phyloP scores from a whole-genome alignment of 768 basidiomycete genomes.

The Auricularia sp. region DNA sequence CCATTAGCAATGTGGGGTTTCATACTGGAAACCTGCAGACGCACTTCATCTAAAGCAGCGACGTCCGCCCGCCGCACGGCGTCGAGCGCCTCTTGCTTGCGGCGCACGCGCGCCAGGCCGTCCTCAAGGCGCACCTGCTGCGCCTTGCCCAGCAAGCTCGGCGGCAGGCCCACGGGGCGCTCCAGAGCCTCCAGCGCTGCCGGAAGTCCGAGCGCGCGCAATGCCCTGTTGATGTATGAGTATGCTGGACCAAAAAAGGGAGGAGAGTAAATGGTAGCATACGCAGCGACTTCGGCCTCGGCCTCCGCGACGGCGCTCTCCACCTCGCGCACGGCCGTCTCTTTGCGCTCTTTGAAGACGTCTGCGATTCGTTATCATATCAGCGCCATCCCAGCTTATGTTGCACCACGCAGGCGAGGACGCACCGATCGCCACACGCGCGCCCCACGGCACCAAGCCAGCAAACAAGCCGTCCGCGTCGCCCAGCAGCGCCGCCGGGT shows the following conservation, averaged over 20 bases:
- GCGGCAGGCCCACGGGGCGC: constrained; percentile 76
- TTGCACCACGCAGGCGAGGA: too few species aligned
- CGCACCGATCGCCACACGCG: constrained; percentile 77
- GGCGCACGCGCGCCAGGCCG: constrained; percentile 61
- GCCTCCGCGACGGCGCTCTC: constrained; percentile 48
- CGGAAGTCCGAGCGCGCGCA: constrained; percentile 69
- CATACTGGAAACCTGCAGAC: constrained; percentile 4
- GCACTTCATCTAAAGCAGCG: constrained; percentile 65
- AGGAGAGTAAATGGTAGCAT: constrained; percentile 15
- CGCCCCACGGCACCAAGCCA: constrained; percentile 77
- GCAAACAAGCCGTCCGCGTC: constrained; percentile 56
- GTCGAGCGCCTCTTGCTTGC: constrained; percentile 62
- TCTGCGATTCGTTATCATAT: constrained; percentile 28
- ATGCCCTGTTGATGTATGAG: constrained; percentile 32
- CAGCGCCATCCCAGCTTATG: too few species aligned
- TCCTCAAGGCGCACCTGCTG: constrained; percentile 74
- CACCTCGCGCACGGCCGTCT: constrained; percentile 59
- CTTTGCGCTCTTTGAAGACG: constrained; percentile 78
- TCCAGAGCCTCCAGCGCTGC: constrained; percentile 82
- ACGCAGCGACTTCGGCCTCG: constrained; percentile 54
- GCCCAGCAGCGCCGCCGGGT: constrained; percentile 47
- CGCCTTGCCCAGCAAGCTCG: constrained; percentile 74
- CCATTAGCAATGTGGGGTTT: too few species aligned
- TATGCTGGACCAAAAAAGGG: constrained; percentile 5
- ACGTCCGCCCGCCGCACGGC: constrained; percentile 52